Percentiles rank a stretch among this genome's conserved stretches.
phyloP scores from a whole-genome alignment of 345 rosid genomes.

The Zanthoxylum bungeanum region DNA sequence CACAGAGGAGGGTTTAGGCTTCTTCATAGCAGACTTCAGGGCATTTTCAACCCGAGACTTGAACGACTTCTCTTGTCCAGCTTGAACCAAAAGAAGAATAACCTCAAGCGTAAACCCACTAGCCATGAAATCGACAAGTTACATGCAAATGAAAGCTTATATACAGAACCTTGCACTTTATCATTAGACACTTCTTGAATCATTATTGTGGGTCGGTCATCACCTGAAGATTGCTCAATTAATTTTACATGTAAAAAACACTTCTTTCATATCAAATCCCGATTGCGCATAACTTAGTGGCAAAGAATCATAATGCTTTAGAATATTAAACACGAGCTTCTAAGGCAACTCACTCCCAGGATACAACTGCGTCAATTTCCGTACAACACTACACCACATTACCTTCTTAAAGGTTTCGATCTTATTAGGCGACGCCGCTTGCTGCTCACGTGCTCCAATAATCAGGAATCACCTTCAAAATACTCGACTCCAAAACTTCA shows the following conservation, averaged over 20 bases:
- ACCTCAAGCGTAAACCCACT: conserved; percentile 78
- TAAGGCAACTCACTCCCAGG: conserved; percentile 95
- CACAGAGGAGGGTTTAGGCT: conserved; percentile 55
- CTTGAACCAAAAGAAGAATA: conserved; percentile 56
- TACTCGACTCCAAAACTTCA: conserved; percentile 30
- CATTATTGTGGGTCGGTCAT: conserved; percentile 68
- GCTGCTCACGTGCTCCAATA: conserved; percentile 8
- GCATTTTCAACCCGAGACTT: conserved; percentile 68
- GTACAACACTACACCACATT: conserved; percentile 85
- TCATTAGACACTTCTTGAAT: conserved; percentile 67
- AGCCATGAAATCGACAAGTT: conserved; percentile 80
- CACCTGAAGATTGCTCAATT: conserved; percentile 90
- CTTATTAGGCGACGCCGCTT: conserved; percentile 26
- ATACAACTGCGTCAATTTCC: conserved; percentile 84
- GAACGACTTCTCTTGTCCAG: conserved; percentile 57
- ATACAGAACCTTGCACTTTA: conserved; percentile 49
- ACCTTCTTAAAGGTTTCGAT: conserved; percentile 61
- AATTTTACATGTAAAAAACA: conserved; percentile 84
- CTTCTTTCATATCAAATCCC: conserved; percentile 92
- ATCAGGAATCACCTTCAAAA: too few relatives aligned
- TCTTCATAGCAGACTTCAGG: conserved; percentile 64
- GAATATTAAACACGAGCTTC: conserved; percentile 84
- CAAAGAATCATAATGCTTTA: conserved; percentile 94
- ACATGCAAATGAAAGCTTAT: conserved; percentile 78
- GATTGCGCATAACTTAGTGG: conserved; percentile 92